Evolutionary conservation across 495 filamentous ascomycete species (phyloP), one percentile per base, ranked within the genome.

Genomic region (Sabuloglossum arenarium): DNA sequence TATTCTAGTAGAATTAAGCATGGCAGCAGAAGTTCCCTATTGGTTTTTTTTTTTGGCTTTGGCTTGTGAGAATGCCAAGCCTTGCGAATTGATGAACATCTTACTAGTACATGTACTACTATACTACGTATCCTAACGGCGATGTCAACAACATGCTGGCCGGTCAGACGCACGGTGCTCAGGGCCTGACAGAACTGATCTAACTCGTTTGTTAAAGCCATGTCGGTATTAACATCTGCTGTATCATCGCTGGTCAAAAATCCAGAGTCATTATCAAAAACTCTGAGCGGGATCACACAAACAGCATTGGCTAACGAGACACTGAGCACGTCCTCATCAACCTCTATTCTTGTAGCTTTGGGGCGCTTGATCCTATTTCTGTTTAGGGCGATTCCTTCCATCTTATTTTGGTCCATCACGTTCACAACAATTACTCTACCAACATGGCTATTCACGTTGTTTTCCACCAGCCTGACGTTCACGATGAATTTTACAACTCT

Each of bases 401-500:
- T 88, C 6, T 68, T 95, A 37, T 93, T 87, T 72, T 91, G 80
- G 78, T 63, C 79, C 39, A 79, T 96, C 58, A 87, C 85, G 54
- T 86, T 95, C 61, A 75, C 80, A 8, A 94, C 88, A 31, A 85
- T 97, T 56, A 90, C 88, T 5, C 66, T 94, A 58, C 90, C 91
- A 37, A 85, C 87, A 66, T 79, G 89, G 68, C 76, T 96, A 6
- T 97, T 94, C 68, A 89, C 82, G 10, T 74, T 97, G 53, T 88
- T 96, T 65, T 96, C 90, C n/a, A 94, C 85, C 60, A 91, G 84
- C 68, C 66, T 91, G 68, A 98, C 91, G 0, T 84, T 98, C 64
- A 98, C 91, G 10, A 93, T 98, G 88, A 97, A 95, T 65, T 87
- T 88, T 60, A 98, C 91, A 8, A 97, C 91, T 28, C 66, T 96